These are phyloP conservation scores for Claviceps sorghi DNA, from an alignment of 2,329 filamentous ascomycete genomes.

Conservation along the genomic window DNA sequence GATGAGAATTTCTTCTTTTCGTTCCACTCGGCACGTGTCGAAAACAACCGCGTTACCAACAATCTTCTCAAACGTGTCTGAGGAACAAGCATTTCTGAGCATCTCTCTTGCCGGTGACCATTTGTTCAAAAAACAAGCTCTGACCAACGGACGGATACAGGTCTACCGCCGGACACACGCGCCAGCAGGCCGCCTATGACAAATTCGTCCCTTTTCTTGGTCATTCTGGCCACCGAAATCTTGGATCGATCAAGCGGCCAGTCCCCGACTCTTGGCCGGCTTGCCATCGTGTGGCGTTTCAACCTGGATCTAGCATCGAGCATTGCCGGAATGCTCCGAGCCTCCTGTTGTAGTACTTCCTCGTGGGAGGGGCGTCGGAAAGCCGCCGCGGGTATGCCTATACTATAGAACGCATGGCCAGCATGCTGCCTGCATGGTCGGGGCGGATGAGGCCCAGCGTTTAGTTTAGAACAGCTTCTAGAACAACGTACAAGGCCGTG, in stretches of 20 bases:
- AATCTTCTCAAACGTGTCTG: conserved; percentile 55
- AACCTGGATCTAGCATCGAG: neutral
- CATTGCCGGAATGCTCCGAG: neutral
- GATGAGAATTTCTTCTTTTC: conserved; percentile 4
- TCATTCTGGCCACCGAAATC: neutral
- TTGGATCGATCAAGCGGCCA: neutral
- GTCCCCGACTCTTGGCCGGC: neutral
- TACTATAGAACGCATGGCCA: neutral
- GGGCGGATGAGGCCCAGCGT: neutral
- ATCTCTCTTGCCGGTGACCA: neutral
- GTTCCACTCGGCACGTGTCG: conserved; percentile 29
- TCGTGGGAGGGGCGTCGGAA: neutral
- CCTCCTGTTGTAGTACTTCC: neutral
- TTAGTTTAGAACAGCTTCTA: neutral
- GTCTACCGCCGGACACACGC: neutral
- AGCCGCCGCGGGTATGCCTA: neutral
- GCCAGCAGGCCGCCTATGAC: neutral
- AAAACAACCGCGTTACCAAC: conserved; percentile 45
- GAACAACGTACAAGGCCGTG: neutral
- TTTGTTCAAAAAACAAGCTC: neutral
- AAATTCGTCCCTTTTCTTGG: neutral
- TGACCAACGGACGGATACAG: neutral
- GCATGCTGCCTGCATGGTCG: neutral
- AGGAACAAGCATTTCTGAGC: conserved; percentile 14
- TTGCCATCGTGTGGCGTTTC: neutral